Percentiles rank a stretch among this genome's conserved stretches.
These are phyloP conservation scores for Phytophthora pini DNA, from an alignment of 352 stramenopile species.

Conservation along the genomic window DNA sequence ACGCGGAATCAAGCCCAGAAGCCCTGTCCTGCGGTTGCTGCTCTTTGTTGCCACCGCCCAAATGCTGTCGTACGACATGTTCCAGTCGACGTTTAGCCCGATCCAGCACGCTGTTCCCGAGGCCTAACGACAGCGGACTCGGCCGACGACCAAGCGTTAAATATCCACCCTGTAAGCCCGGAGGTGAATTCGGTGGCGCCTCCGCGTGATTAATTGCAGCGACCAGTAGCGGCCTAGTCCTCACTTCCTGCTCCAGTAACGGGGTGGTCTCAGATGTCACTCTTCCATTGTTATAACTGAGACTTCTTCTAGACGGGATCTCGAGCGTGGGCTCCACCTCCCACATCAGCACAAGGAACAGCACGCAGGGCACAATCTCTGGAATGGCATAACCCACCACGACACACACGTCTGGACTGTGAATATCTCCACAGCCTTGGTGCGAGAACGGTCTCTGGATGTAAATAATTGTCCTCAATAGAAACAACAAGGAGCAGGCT, in stretches of 20 bases:
- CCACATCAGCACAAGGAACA: slow-evolving; percentile 91
- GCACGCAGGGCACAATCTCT: slow-evolving; percentile 70
- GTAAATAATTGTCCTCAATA: slow-evolving; percentile 84
- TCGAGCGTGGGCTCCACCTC: slow-evolving; percentile 80
- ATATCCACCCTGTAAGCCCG: slow-evolving; percentile 23
- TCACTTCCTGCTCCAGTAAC: slow-evolving; percentile 47
- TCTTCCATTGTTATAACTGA: slow-evolving; percentile 48
- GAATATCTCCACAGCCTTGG: slow-evolving; percentile 69
- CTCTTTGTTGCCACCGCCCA: slow-evolving; percentile 32
- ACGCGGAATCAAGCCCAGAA: slow-evolving; percentile 5
- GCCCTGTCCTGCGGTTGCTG: slow-evolving; percentile 10
- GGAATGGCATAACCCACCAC: slow-evolving; percentile 76
- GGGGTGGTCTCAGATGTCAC: slow-evolving; percentile 56
- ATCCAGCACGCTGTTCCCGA: slow-evolving; percentile 62
- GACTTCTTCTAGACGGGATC: slow-evolving; percentile 59
- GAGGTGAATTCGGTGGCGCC: slow-evolving; percentile 17
- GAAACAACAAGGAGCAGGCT: slow-evolving; percentile 67
- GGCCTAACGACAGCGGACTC: slow-evolving; percentile 67
- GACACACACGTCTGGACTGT: slow-evolving; percentile 68
- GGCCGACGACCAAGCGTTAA: slow-evolving; percentile 42
- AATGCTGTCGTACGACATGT: slow-evolving; percentile 44
- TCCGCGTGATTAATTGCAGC: slow-evolving; percentile 10
- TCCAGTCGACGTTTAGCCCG: slow-evolving; percentile 50
- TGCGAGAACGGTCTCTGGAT: slow-evolving; percentile 80
- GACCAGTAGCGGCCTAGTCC: slow-evolving; percentile 25